phyloP scores from a whole-genome alignment of 768 basidiomycete genomes.

The Trametes gibbosa region DNA sequence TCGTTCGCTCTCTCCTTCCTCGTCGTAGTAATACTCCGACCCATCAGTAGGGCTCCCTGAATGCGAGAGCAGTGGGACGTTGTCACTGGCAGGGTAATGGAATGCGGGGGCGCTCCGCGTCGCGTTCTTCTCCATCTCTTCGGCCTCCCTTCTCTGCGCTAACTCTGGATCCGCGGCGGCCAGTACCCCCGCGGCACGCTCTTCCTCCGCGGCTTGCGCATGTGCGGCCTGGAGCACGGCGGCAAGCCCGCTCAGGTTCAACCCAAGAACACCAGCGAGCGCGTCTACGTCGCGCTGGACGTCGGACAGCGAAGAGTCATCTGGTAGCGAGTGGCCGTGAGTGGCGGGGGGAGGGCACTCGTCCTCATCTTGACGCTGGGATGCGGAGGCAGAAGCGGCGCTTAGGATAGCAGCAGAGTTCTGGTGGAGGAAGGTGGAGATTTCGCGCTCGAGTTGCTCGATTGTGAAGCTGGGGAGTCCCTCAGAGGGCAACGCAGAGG shows the following conservation, averaged over 20 bases:
- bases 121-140: constrained; percentile 44
- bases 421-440: constrained; percentile 70
- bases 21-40: constrained; percentile 36
- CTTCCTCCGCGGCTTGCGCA: constrained; percentile 51
- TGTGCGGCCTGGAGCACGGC: constrained; percentile 80
- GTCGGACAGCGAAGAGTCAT: constrained; percentile 6
- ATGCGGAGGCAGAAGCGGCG: not conserved
- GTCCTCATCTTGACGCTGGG: not conserved
- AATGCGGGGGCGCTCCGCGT: constrained; percentile 77
- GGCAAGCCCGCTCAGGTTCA: constrained; percentile 65
- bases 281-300: constrained; percentile 26
- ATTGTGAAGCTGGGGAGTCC: constrained; percentile 42
- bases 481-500: constrained; percentile 19
- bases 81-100: constrained; percentile 66
- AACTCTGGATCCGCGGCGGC: constrained; percentile 38
- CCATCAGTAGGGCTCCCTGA: constrained; percentile 24
- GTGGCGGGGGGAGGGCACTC: constrained; percentile 55
- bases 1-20: constrained; percentile 31
- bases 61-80: constrained; percentile 6
- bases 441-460: constrained; percentile 76
- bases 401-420: constrained; percentile 52
- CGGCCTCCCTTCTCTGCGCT: constrained; percentile 42
- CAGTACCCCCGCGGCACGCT: constrained; percentile 42
- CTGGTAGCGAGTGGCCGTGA: constrained; percentile 25
- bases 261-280: constrained; percentile 26